Evolutionary conservation across 805 yeast genomes (phyloP), one percentile per base, ranked within the genome.

Genomic region (Zygosaccharomyces bisporus): DNA sequence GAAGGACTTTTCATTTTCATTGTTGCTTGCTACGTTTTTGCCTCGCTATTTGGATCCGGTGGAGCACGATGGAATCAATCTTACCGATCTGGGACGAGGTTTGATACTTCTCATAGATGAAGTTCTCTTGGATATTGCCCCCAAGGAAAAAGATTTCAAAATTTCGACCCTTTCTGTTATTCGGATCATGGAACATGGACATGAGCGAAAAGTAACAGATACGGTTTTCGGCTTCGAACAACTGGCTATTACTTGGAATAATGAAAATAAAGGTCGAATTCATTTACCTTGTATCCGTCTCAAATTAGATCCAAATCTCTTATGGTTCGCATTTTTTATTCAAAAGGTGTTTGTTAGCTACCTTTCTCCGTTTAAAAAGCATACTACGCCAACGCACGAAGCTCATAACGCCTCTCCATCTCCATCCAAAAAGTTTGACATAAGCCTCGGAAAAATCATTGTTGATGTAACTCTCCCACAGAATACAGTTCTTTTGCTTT

Each of bases 381-480:
- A 29, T 16, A 12, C n/a, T 6, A 16, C 14, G 10, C 4, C 14
- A 3, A 9, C 9, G 7, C 24, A 17, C 12, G 12, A 19, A 6
- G 4, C 29, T 9, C 18, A 17, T 13, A n/a, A n/a, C n/a, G n/a
- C n/a, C n/a, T 30, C 42, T 7, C 35, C 30, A 14, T 6, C 17
- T 13, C 2, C 17, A 24, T 16, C 16, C n/a, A 14, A 13, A 8
- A 40, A 36, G 19, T 38, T 51, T 20, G 43, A 39, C 18, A 19
- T 50, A 12, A 25, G 6, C 23, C 23, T 59, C n/a, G 54, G 41
- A n/a, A 54, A 56, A 24, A 17, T 60, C 25, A 34, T 62, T 4
- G 36, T 63, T 9, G 60, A 61, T 10, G 35, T 59, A 4, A 44
- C 41, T n/a, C 44, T 63, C 6, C 68, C 66, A 1, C 54, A 60